phyloP scores from a whole-genome alignment of 176 grass and related monocot genomes.

The Bromus sterilis region DNA sequence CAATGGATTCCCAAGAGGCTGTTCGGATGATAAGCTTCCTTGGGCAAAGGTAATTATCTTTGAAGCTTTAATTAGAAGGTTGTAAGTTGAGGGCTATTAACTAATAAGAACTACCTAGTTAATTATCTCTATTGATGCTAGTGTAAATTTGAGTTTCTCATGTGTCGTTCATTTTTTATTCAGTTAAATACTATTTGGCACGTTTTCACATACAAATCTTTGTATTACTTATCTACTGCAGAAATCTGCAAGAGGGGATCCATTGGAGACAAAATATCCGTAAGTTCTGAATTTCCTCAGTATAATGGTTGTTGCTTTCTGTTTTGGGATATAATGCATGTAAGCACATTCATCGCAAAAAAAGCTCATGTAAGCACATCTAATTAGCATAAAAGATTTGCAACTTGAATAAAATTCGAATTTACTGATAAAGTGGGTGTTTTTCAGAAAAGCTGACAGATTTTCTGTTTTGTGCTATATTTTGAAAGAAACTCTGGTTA shows the following conservation, averaged over 20 bases:
- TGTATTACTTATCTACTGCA: conserved; percentile 21
- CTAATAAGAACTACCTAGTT: not conserved
- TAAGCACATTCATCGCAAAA: not conserved
- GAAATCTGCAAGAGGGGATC: conserved; percentile 86
- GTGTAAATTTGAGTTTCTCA: not conserved
- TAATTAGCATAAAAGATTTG: not conserved
- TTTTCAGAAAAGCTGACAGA: not conserved
- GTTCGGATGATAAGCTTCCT: conserved; percentile 94
- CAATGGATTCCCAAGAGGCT: conserved; percentile 98
- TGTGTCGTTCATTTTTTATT: not conserved
- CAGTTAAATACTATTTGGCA: not conserved
- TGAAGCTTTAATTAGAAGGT: not conserved
- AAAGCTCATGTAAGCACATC: not conserved
- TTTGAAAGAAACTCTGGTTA: not conserved
- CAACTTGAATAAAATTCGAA: not conserved
- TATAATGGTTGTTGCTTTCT: not conserved
- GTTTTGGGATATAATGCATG: not conserved
- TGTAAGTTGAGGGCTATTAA: not conserved
- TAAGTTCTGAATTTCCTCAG: conserved; percentile 44
- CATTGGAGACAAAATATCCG: conserved; percentile 87
- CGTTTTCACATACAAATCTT: not conserved
- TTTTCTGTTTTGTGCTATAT: not conserved
- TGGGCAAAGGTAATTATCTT: conserved; percentile 76
- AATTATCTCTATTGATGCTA: not conserved
- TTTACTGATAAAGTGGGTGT: not conserved